Evolutionary conservation across 306 rosid genomes (phyloP).

Genomic region (Ammopiptanthus mongolicus): DNA sequence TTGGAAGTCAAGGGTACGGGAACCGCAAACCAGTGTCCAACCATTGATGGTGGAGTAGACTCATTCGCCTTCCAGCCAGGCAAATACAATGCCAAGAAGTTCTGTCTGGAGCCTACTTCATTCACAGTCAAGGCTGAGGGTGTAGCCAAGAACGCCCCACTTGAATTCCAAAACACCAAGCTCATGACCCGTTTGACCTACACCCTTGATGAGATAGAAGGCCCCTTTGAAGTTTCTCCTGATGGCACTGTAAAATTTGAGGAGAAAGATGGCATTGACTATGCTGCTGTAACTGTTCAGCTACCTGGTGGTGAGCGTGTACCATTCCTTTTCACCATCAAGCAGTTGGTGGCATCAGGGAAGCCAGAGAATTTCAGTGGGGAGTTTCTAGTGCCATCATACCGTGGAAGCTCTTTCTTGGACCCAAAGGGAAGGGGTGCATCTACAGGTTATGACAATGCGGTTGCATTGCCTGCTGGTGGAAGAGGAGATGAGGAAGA

Average conservation of each 20-base stretch:
- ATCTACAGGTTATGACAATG: slow-evolving; percentile 83
- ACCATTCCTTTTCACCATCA: slow-evolving; percentile 93
- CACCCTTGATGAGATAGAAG: slow-evolving; percentile 94
- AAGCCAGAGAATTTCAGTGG: slow-evolving; percentile 71
- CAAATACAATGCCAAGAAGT: slow-evolving; percentile 73
- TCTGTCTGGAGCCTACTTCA: slow-evolving; percentile 90
- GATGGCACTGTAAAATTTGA: slow-evolving; percentile 74
- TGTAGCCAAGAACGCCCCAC: slow-evolving; percentile 78
- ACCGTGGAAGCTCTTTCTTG: slow-evolving; percentile 91
- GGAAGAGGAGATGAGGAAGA: slow-evolving; percentile 98
- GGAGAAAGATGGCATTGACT: slow-evolving; percentile 92
- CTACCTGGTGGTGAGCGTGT: slow-evolving; percentile 93
- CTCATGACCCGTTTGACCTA: slow-evolving; percentile 98
- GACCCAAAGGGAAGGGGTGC: slow-evolving; percentile 99
- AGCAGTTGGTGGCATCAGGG: slow-evolving; percentile 87
- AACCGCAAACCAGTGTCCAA: slow-evolving; percentile 97
- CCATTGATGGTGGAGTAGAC: slow-evolving; percentile 79
- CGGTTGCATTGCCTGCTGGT: slow-evolving; percentile 85
- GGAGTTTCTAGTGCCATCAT: slow-evolving; percentile 74
- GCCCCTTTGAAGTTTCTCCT: slow-evolving; percentile 73
- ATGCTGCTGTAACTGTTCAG: slow-evolving; percentile 88
- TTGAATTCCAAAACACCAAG: slow-evolving; percentile 86
- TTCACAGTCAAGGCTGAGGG: slow-evolving; percentile 94
- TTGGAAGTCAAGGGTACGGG: slow-evolving; percentile 86
- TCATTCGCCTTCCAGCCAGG: slow-evolving; percentile 75